Evolutionary conservation across 441 rosid species (phyloP).

Genomic region (Adansonia rubrostipa): DNA sequence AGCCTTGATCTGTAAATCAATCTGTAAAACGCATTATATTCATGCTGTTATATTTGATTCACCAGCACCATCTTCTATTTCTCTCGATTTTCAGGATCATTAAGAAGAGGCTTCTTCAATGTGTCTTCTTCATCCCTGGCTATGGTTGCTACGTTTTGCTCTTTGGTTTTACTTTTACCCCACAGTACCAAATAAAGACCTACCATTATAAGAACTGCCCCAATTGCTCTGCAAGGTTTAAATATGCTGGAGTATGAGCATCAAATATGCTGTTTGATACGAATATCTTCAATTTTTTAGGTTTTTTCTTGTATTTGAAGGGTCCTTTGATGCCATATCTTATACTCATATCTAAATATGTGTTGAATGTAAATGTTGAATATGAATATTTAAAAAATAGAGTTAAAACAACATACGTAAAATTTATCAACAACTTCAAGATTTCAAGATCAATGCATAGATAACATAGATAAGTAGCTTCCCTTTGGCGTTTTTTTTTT

Average conservation of each 20-base stretch:
- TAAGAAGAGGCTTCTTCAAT: conserved; percentile 51
- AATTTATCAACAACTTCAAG: too few species aligned
- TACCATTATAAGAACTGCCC: conserved; percentile 60
- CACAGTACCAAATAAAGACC: conserved; percentile 69
- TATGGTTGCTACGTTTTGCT: conserved; percentile 41
- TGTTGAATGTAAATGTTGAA: too few species aligned
- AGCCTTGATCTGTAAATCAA: conserved; percentile 1
- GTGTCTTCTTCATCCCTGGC: conserved; percentile 37
- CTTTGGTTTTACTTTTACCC: conserved; percentile 61
- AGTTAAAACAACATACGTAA: too few species aligned
- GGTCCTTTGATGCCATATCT: too few species aligned
- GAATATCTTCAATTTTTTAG: too few species aligned
- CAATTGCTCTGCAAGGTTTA: conserved; percentile 50
- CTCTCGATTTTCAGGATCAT: conserved; percentile 29
- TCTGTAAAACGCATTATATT: too few species aligned
- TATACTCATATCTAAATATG: too few species aligned
- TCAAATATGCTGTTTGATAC: too few species aligned
- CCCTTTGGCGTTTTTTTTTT: background rate
- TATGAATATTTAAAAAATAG: too few species aligned
- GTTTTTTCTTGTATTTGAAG: too few species aligned
- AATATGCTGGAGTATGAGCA: too few species aligned
- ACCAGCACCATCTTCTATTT: background rate
- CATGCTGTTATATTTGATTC: too few species aligned
- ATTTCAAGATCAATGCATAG: background rate
- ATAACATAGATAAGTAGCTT: conserved; percentile 6